Evolutionary conservation across 2,329 filamentous ascomycete species (phyloP), one percentile per base, ranked within the genome.

Genomic region (Metarhizium humberi): DNA sequence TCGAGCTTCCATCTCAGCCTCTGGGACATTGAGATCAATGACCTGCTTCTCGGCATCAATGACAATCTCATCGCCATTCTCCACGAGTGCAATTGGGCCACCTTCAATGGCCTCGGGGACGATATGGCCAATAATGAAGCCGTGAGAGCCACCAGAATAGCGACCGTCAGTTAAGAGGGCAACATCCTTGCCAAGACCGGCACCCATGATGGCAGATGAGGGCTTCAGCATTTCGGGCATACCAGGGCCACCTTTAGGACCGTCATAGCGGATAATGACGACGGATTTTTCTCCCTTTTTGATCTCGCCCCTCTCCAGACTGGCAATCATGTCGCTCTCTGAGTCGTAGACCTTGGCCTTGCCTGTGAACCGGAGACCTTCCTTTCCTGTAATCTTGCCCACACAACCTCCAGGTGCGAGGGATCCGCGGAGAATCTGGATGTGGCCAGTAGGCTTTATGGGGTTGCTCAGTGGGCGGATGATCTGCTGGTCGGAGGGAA

Each of bases 181-280:
- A 14, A 89, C 84, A 62, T 90, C 86, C 64, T 88, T 79, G 62
- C 86, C 86, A 47, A 96, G 80, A 42, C 87, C 88, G 6, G 90
- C 90, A 54, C 92, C 92, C 90, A 96, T 96, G 66, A 96, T 88
- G 51, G 91, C 90, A 0, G 89, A 91, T 53, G 83, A 88, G n/a
- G 92, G 90, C 77, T 95, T 95, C 59, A 96, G 77, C 78, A 95
- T 92, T 75, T 96, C 92, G 36, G 91, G 92, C 87, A 96, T 96
- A 56, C 92, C 92, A 1, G 92, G 92, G 0, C 92, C 92, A 61
- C 92, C 92, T 75, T 92, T 95, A 58, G 92, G 92, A 0, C 92
- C 92, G 69, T 96, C 92, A 69, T 96, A 96, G 52, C 92, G 88
- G 64, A 96, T 92, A 55, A 96, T 85, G 53, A 95, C 82, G 34